phyloP scores from a whole-genome alignment of 352 stramenopile genomes.

The Phytophthora hybrid region DNA sequence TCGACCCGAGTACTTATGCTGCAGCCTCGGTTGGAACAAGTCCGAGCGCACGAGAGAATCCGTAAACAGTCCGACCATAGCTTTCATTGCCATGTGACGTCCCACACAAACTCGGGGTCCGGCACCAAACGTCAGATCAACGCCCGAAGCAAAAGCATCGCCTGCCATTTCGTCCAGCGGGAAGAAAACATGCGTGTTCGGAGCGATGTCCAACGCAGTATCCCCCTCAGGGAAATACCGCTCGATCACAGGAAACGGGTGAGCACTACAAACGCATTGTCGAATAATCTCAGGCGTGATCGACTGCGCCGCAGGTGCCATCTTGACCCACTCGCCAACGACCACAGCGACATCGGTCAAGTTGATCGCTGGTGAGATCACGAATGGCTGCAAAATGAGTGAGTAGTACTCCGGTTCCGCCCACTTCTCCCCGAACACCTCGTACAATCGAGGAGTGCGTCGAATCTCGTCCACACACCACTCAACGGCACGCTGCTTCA shows the following conservation, averaged over 20 bases:
- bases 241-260: conserved; percentile 44
- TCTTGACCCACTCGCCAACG: conserved; percentile 31
- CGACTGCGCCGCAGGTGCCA: conserved; percentile 11
- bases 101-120: conserved; percentile 39
- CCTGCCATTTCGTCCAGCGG: conserved; percentile 42
- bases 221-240: conserved; percentile 33
- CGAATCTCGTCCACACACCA: conserved; percentile 42
- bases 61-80: conserved; percentile 42
- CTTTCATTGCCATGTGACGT: conserved; percentile 49
- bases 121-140: conserved; percentile 45
- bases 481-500: conserved; percentile 32
- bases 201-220: conserved; percentile 23
- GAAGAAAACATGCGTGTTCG: conserved; percentile 45
- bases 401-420: conserved; percentile 41
- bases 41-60: conserved; percentile 37
- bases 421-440: conserved; percentile 42
- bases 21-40: conserved; percentile 34
- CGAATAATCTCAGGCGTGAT: conserved; percentile 41
- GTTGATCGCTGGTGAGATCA: conserved; percentile 47
- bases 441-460: conserved; percentile 29
- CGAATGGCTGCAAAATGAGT: conserved; percentile 45
- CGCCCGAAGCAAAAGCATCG: conserved; percentile 39
- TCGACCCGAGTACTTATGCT: conserved; percentile 48
- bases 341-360: conserved; percentile 40
- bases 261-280: conserved; percentile 40